A percentile compares a stretch with the other conserved stretches of the same genome.
phyloP scores from a whole-genome alignment of 805 yeast species.

The Monosporozyma unispora region DNA sequence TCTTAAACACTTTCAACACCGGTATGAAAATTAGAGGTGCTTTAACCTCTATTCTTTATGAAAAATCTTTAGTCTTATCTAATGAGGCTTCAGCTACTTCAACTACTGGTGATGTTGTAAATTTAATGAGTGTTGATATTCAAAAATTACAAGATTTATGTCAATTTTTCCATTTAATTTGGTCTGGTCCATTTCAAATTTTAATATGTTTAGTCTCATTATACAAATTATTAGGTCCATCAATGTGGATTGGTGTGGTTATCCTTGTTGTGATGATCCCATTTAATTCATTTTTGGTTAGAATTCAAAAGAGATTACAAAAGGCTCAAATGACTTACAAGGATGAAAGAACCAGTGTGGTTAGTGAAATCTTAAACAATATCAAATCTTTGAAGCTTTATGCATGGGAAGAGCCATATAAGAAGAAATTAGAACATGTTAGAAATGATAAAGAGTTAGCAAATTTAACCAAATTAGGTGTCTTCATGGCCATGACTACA shows the following conservation, averaged over 20 bases:
- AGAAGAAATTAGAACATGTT: conserved; percentile 61
- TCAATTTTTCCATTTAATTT: conserved; percentile 66
- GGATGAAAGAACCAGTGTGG: conserved; percentile 85
- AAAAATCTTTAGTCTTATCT: conserved; percentile 59
- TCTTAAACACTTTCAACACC: conserved; percentile 60
- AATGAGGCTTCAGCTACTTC: conserved; percentile 63
- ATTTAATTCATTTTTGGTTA: conserved; percentile 60
- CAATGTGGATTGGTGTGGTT: conserved; percentile 95
- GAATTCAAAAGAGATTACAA: conserved; percentile 61
- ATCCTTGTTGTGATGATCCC: conserved; percentile 76
- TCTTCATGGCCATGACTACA: conserved; percentile 56
- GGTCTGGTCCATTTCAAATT: conserved; percentile 94
- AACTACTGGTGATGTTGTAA: conserved; percentile 88
- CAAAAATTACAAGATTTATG: conserved; percentile 79
- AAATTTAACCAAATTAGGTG: conserved; percentile 66
- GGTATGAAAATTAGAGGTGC: conserved; percentile 73
- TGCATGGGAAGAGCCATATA: conserved; percentile 91
- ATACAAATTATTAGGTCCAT: conserved; percentile 63
- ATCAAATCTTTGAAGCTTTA: conserved; percentile 88
- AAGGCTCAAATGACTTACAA: conserved; percentile 81
- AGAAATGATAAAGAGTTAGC: conserved; percentile 81
- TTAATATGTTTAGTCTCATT: conserved; percentile 64
- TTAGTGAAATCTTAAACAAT: conserved; percentile 81
- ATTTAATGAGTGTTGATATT: conserved; percentile 88
- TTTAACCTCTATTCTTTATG: conserved; percentile 55